Conservation (phyloP, 1,284 basidiomycete species). For the Ceratobasidium sp. region DNA sequence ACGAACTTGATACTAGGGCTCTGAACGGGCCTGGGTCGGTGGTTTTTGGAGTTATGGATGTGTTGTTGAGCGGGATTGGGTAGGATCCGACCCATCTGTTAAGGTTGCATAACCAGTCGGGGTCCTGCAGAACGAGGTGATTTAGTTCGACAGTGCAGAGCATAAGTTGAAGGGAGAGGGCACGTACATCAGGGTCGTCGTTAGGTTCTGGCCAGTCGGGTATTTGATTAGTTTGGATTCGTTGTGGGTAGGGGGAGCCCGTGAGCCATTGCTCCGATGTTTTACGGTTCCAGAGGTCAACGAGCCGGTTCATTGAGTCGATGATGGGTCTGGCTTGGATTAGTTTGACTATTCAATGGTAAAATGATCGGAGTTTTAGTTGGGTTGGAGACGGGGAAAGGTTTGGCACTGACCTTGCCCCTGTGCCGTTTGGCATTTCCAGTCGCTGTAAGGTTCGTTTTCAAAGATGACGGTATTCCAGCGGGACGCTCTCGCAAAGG, state of each 20-base stretch:
- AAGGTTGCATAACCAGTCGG: background rate
- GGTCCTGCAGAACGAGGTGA: background rate
- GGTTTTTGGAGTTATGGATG: background rate
- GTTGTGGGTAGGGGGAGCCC: background rate
- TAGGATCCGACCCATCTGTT: slow-evolving; percentile 7
- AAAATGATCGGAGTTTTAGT: background rate
- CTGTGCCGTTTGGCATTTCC: slow-evolving; percentile 10
- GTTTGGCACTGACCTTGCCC: background rate
- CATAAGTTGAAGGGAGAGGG: background rate
- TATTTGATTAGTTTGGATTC: background rate
- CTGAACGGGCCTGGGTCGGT: slow-evolving; percentile 1
- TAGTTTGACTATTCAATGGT: background rate
- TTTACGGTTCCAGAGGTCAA: slow-evolving; percentile 5
- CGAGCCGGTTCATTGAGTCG: background rate
- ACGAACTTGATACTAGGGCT: slow-evolving; percentile 7
- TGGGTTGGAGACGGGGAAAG: background rate
- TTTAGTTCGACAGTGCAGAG: background rate
- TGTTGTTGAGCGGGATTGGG: background rate
- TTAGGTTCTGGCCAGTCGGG: background rate
- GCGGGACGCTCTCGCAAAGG: background rate
- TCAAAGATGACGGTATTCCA: background rate
- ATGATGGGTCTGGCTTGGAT: background rate
- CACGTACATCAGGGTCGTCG: background rate
- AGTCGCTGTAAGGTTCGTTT: background rate
- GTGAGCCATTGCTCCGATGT: background rate